These are phyloP conservation scores for Rosa persica DNA, from an alignment of 306 rosid species.

Conservation along the genomic window DNA sequence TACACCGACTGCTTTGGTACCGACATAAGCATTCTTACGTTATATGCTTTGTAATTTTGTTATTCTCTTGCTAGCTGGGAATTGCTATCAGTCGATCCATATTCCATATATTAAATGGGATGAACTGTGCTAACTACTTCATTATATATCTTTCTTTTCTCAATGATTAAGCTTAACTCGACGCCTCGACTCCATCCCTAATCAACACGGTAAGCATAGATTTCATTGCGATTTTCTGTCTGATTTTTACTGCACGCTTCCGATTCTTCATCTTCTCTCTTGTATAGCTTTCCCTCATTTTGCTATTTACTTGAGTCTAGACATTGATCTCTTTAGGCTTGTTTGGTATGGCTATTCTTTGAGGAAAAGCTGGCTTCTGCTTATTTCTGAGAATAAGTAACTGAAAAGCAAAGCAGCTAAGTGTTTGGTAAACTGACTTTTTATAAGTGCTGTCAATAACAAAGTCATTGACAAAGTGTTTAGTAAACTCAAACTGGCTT, in stretches of 20 bases:
- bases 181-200: not conserved
- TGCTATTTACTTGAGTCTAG: not conserved
- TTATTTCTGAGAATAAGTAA: too few species aligned
- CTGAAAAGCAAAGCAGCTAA: too few species aligned
- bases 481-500: too few species aligned
- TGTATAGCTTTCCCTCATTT: not conserved
- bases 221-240: not conserved
- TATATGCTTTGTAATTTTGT: not conserved
- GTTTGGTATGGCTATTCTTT: too few species aligned
- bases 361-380: too few species aligned
- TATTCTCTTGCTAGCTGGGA: not conserved
- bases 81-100: not conserved
- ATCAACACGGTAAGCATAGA: not conserved
- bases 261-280: not conserved
- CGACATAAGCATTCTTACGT: conserved; percentile 1
- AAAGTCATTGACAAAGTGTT: too few species aligned
- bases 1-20: not conserved
- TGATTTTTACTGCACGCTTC: not conserved
- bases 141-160: not conserved
- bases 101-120: not conserved
- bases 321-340: too few species aligned
- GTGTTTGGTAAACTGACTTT: too few species aligned
- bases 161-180: not conserved
- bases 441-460: too few species aligned
- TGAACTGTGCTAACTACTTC: not conserved